Base-by-base conservation (phyloP, 768 basidiomycete genomes). In the Suillus brevipes region DNA sequence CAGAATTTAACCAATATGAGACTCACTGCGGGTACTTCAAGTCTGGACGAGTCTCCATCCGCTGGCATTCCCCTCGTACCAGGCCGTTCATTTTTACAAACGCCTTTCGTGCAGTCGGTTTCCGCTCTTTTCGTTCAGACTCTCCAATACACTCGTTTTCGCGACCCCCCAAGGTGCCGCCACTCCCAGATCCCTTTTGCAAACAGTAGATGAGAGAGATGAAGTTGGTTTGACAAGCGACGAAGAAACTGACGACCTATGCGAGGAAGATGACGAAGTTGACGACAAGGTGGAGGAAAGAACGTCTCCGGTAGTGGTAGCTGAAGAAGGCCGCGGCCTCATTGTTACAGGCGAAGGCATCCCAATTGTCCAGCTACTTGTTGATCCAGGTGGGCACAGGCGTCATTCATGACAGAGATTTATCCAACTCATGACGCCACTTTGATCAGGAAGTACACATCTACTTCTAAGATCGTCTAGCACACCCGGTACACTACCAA, bases 321-420 rank as follows among this genome's bases (percentile, higher is more conserved):
- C 90, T 37, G 92, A 94, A 69, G 90, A 94, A 78, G 92, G 93
- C 23, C 85, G 89, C 53, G 91, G 90, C n/a, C 78, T 92, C 70
- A 93, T 95, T 66, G 89, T 94, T 0, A 87, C 86, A 64, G 90
- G 88, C 20, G 86, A 89, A 65, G 86, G 84, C 55, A 75, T 82
- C 65, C 83, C 89, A 55, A 80, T 91, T 60, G 75, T 78, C 6
- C 84, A 89, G 61, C 80, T 94, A 20, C 83, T 88, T 60, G 85
- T 91, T 40, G 85, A 87, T 63, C 82, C 88, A 72, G 95, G 95
- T 96, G 73, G 70, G 89, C 69, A 23, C 36, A 28, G 20, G 23
- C 4, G 20, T 60, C 16, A 31, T 62, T 36, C 23, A 6, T 8
- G 6, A 10, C 37, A n/a, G 12, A 16, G 14, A 10, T 62, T n/a